Percentiles rank a stretch among this genome's conserved stretches.
Conservation (phyloP, 2,329 filamentous ascomycete genomes). For the Plectosphaerella cucumerina region DNA sequence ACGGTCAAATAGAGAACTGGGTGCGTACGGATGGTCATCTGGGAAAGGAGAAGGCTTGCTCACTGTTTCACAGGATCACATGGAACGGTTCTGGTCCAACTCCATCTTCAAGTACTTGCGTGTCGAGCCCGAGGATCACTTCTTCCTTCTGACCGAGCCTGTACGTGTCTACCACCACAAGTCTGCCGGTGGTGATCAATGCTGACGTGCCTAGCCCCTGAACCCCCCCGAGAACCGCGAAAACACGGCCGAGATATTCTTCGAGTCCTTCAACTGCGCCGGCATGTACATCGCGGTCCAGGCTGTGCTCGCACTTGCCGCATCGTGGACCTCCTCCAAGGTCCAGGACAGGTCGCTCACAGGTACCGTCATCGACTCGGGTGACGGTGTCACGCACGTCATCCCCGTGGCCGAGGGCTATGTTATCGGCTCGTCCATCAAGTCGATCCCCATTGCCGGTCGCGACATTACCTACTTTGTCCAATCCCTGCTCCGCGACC, state of each 20-base stretch:
- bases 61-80: slow-evolving; percentile 68
- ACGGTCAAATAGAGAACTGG: slow-evolving; percentile 99
- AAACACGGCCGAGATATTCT: slow-evolving; percentile 99
- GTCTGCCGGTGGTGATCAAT: not conserved
- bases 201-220: slow-evolving; percentile 60
- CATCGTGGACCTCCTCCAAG: slow-evolving; percentile 98
- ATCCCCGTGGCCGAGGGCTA: slow-evolving; percentile 98
- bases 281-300: slow-evolving; percentile 98
- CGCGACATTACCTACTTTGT: slow-evolving; percentile 99
- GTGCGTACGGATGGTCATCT: slow-evolving; percentile 42
- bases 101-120: slow-evolving; percentile 99
- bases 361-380: slow-evolving; percentile 96
- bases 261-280: slow-evolving; percentile 99
- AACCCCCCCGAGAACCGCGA: slow-evolving; percentile 99
- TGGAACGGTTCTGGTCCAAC: slow-evolving; percentile 99
- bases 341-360: slow-evolving; percentile 94
- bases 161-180: slow-evolving; percentile 48
- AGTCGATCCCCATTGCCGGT: slow-evolving; percentile 96
- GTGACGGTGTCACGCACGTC: slow-evolving; percentile 97
- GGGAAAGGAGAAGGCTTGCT: slow-evolving; percentile 12
- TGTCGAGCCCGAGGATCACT: slow-evolving; percentile 97
- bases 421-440: slow-evolving; percentile 98
- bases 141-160: slow-evolving; percentile 96
- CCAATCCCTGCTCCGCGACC: slow-evolving; percentile 90
- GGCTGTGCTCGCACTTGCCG: slow-evolving; percentile 90